Percentiles rank a stretch among this genome's conserved stretches.
phyloP scores from a whole-genome alignment of 2,329 filamentous ascomycete species.

The Epichloe elymi region DNA sequence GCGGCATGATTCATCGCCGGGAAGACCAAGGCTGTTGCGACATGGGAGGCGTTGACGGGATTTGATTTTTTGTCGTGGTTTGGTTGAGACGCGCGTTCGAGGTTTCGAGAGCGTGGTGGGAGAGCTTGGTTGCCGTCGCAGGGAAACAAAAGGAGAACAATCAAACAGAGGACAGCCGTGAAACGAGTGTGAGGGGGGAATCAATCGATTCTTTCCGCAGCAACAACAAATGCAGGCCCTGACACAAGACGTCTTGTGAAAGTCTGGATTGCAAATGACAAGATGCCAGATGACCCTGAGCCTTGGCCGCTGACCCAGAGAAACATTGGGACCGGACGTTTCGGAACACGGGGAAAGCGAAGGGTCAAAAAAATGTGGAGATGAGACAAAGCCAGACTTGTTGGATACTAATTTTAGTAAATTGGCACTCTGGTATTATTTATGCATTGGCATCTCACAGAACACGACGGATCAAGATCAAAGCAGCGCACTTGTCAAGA shows the following conservation, averaged over 20 bases:
- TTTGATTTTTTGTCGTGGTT: background rate
- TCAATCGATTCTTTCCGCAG: background rate
- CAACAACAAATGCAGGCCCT: background rate
- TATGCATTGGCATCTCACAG: too few species aligned
- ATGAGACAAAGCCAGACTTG: background rate
- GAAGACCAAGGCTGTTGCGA: conserved; percentile 1
- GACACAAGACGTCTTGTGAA: background rate
- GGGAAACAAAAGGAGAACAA: too few species aligned
- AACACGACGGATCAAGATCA: too few species aligned
- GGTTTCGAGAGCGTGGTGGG: too few species aligned
- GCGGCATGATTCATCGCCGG: conserved; percentile 24
- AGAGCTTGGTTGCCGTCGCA: too few species aligned
- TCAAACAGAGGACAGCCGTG: background rate
- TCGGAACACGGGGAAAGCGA: background rate
- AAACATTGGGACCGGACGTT: background rate
- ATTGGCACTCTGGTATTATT: too few species aligned
- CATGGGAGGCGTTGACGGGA: conserved; percentile 7
- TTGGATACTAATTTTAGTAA: too few species aligned
- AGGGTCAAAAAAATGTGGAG: background rate
- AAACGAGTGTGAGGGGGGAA: background rate
- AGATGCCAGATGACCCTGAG: background rate
- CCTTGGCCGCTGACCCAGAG: background rate
- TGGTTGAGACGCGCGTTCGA: background rate
- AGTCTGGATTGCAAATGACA: background rate
- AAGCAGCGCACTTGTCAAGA: too few species aligned